Base-by-base conservation (phyloP, 1,139 yeast genomes). In the Ogataea hybrid region DNA sequence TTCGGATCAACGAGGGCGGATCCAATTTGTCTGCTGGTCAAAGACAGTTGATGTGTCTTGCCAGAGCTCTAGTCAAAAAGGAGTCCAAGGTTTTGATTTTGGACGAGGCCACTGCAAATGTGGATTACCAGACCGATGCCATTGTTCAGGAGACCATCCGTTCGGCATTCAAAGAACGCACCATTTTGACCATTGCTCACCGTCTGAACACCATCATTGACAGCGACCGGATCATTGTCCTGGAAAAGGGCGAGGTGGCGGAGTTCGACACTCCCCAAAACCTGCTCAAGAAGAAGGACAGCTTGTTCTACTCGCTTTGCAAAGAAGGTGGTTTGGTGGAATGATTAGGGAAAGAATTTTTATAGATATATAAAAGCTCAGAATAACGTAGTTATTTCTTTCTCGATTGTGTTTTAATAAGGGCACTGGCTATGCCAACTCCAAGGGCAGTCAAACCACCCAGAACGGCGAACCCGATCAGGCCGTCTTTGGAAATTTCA, bases 71-170 rank as follows among this genome's bases (percentile, higher is more conserved):
- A 51, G 71, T 88, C 53, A 83, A 86, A 40, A 84, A 87, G 20
- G 81, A 95, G 5, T 46, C 55, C 35, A 81, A 81, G 52, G 78
- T 90, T 36, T 71, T 89, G 49, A 87, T 89, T 7, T 70, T 90
- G 54, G 98, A 92, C 63, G 98, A 92, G 67, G 97, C 97, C 11
- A 90, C 97, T 4, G 97, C 97, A 2, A 96, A 96, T 2, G 96
- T 92, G 39, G 98, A 92, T 64, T 96, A 89, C 25, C 95, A 89
- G 59, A 92, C 98, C 1, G 98, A 92, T 63, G 70, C 82, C 53
- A 75, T 89, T 34, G 73, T 90, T 40, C 97, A 90, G 67, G 81
- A 83, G 56, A 90, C 97, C 0, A 90, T 90, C 44, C 77, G 97
- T 62, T 67, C 73, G 3, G 95, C 88, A 46, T 90, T 90, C 63